A percentile compares a stretch with the other conserved stretches of the same genome.
These are phyloP conservation scores for Pseudogymnoascus sp. DNA, from an alignment of 2,329 filamentous ascomycete species.

Conservation along the genomic window DNA sequence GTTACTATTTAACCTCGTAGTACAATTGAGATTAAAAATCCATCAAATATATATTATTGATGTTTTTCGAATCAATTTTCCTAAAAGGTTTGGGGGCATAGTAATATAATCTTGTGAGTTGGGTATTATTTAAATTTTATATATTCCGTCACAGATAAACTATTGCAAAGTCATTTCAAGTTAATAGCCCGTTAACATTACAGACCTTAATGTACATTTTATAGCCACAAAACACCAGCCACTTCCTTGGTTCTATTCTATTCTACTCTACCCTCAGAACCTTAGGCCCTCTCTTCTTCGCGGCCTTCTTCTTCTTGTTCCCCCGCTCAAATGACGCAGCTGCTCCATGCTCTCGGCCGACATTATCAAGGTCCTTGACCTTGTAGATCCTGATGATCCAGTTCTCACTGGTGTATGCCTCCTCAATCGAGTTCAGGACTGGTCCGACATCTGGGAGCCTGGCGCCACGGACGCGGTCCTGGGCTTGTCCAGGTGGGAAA, in stretches of 20 bases:
- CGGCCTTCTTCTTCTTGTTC: conserved; percentile 74
- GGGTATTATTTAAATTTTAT: no score
- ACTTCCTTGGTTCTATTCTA: conserved; percentile 5
- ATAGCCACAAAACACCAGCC: conserved; percentile 8
- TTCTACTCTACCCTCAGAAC: conserved; percentile 65
- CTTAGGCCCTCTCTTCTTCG: conserved; percentile 66
- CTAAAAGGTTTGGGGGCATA: no score
- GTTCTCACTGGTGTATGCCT: conserved; percentile 98
- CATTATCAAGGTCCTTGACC: conserved; percentile 96
- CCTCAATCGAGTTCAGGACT: conserved; percentile 80
- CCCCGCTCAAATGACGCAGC: conserved; percentile 67
- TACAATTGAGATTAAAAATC: no score
- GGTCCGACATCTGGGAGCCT: conserved; percentile 79
- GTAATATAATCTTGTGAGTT: no score
- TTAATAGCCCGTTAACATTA: conserved; percentile 10
- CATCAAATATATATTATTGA: no score
- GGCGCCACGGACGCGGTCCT: conserved; percentile 79
- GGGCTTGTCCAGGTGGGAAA: conserved; percentile 85
- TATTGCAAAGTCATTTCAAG: neutral
- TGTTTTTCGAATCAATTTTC: no score
- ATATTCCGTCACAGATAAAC: neutral
- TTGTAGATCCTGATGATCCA: conserved; percentile 99
- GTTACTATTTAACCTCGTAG: no score
- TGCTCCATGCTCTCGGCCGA: conserved; percentile 77
- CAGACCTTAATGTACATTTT: conserved; percentile 8